These are phyloP conservation scores for Halenospora varia DNA, from an alignment of 495 filamentous ascomycete genomes.

Conservation along the genomic window DNA sequence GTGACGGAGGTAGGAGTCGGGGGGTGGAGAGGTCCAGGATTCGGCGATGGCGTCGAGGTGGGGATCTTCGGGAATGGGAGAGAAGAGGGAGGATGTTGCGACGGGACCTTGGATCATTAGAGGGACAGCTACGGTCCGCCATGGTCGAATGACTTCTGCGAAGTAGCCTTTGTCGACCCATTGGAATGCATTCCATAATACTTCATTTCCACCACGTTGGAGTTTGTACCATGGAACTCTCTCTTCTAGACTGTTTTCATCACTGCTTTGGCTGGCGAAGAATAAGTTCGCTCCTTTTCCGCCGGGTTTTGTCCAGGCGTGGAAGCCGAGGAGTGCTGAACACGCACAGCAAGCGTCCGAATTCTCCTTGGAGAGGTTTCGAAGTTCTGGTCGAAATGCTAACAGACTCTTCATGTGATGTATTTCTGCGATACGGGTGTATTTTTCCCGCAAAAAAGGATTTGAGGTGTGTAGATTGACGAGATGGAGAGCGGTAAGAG, in stretches of 20 bases:
- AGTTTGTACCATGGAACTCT: slow-evolving; percentile 4
- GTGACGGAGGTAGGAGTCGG: background rate
- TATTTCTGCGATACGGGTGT: background rate
- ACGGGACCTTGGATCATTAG: background rate
- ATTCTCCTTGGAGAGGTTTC: slow-evolving; percentile 3
- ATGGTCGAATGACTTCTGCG: slow-evolving; percentile 1
- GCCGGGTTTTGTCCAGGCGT: slow-evolving; percentile 4
- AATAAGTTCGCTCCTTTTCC: slow-evolving; percentile 2
- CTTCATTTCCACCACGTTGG: slow-evolving; percentile 2
- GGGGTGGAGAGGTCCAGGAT: background rate
- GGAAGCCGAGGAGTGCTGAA: background rate
- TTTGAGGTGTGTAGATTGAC: slow-evolving; percentile 29
- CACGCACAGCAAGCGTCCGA: slow-evolving; percentile 8
- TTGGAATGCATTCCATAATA: background rate
- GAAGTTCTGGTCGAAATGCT: background rate
- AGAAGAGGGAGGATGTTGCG: too few species aligned
- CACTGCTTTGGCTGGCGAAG: too few species aligned
- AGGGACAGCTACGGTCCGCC: background rate
- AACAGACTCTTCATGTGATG: background rate
- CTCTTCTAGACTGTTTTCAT: background rate
- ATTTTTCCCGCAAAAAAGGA: slow-evolving; percentile 9
- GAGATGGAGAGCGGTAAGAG: slow-evolving; percentile 48
- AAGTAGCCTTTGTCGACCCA: slow-evolving; percentile 1
- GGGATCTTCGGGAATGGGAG: too few species aligned
- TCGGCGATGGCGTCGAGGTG: background rate